phyloP scores from a whole-genome alignment of 495 filamentous ascomycete species.

The Chaetomidium leptoderma region DNA sequence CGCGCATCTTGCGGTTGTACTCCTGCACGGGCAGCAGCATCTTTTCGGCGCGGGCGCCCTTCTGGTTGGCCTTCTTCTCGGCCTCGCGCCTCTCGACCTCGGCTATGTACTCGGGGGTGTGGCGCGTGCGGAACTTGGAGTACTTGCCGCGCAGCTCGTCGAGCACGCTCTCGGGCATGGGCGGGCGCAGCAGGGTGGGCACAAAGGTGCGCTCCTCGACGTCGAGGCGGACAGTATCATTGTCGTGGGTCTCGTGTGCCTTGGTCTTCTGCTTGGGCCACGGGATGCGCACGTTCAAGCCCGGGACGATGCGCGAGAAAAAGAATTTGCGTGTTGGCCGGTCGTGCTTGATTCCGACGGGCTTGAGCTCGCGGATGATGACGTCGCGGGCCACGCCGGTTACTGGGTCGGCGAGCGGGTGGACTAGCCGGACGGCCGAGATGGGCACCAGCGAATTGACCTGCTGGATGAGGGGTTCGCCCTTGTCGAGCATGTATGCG shows the following conservation, averaged over 20 bases:
- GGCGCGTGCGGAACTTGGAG: slow-evolving; percentile 74
- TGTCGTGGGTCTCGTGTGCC: slow-evolving; percentile 50
- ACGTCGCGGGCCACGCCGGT: slow-evolving; percentile 64
- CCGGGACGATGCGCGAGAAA: slow-evolving; percentile 54
- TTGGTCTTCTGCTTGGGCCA: slow-evolving; percentile 57
- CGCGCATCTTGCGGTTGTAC: slow-evolving; percentile 43
- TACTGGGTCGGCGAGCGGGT: slow-evolving; percentile 60
- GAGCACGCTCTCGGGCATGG: slow-evolving; percentile 74
- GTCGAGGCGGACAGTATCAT: slow-evolving; percentile 70
- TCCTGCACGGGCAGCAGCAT: slow-evolving; percentile 54
- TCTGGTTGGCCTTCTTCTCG: slow-evolving; percentile 52
- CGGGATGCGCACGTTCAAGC: slow-evolving; percentile 63
- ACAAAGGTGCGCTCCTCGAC: slow-evolving; percentile 71
- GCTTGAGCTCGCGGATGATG: slow-evolving; percentile 64
- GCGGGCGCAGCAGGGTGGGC: slow-evolving; percentile 66
- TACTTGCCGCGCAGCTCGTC: slow-evolving; percentile 87
- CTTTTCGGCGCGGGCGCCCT: slow-evolving; percentile 44
- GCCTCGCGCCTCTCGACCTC: slow-evolving; percentile 59
- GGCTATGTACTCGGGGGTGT: slow-evolving; percentile 64
- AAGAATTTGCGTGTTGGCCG: slow-evolving; percentile 39
- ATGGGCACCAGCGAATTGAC: slow-evolving; percentile 56
- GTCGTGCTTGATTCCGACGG: slow-evolving; percentile 41
- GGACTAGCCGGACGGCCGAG: slow-evolving; percentile 71
- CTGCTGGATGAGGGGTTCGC: slow-evolving; percentile 42
- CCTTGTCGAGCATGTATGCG: slow-evolving; percentile 44